Conservation (phyloP, 352 stramenopile species). For the Phytophthora crassamura region DNA sequence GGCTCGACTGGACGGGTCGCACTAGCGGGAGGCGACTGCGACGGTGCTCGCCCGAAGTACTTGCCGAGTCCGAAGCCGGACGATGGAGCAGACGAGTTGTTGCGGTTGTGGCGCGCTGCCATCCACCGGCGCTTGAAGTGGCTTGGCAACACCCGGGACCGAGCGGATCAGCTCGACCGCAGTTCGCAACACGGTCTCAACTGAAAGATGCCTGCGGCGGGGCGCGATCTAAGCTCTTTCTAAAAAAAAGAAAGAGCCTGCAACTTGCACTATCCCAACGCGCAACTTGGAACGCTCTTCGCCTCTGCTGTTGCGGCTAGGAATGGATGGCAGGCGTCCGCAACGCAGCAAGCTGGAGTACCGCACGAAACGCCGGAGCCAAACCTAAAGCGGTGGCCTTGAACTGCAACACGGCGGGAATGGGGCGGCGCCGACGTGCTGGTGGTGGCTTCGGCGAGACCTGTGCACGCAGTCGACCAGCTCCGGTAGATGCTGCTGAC, state of each 20-base stretch:
- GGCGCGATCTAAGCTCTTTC: no score
- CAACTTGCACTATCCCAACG: background rate
- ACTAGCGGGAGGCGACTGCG: slow-evolving; percentile 20
- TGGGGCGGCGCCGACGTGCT: no score
- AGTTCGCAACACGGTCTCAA: slow-evolving; percentile 20
- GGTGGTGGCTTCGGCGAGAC: no score
- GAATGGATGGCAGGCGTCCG: no score
- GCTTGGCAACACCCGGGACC: slow-evolving; percentile 12
- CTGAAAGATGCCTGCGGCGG: background rate
- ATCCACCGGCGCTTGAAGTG: slow-evolving; percentile 6
- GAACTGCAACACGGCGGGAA: no score
- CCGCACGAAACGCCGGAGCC: no score
- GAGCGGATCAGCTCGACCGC: slow-evolving; percentile 1
- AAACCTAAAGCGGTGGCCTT: no score
- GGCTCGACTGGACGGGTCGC: slow-evolving; percentile 11
- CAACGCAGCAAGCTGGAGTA: no score
- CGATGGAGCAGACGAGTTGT: slow-evolving; percentile 21
- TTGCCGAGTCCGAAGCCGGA: slow-evolving; percentile 36
- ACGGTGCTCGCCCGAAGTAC: slow-evolving; percentile 39
- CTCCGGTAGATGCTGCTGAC: no score
- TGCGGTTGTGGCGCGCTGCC: slow-evolving; percentile 7
- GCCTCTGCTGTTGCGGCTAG: no score
- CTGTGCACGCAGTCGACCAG: no score
- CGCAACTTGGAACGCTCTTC: no score
- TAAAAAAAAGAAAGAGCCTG: slow-evolving; percentile 32